phyloP scores from a whole-genome alignment of 2,329 filamentous ascomycete species.

The Knufia fluminis region DNA sequence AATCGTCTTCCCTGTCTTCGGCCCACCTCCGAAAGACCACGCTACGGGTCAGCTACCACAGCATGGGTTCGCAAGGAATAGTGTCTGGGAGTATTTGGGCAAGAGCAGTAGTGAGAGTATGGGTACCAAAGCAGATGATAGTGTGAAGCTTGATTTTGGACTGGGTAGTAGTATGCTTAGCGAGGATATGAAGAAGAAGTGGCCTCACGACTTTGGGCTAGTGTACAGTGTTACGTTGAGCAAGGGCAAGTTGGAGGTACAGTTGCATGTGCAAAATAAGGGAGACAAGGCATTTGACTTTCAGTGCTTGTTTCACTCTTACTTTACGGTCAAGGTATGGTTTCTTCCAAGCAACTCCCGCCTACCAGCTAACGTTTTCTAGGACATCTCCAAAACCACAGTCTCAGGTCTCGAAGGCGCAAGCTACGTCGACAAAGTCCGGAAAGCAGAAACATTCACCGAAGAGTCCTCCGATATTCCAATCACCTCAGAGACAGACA shows the following conservation, averaged over 20 bases:
- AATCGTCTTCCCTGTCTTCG: slow-evolving; percentile 51
- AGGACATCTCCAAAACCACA: slow-evolving; percentile 70
- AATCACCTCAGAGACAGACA: slow-evolving; percentile 74
- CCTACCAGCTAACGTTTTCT: slow-evolving; percentile 15
- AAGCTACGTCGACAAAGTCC: slow-evolving; percentile 75
- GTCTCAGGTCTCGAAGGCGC: slow-evolving; percentile 69
- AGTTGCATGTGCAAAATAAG: slow-evolving; percentile 81
- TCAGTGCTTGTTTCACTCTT: slow-evolving; percentile 85
- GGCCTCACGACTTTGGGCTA: slow-evolving; percentile 80
- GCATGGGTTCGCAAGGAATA: slow-evolving; percentile 88
- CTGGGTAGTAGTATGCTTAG: slow-evolving; percentile 65
- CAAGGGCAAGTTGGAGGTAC: slow-evolving; percentile 65
- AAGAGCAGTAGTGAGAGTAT: slow-evolving; percentile 57
- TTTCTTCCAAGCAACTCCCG: no score
- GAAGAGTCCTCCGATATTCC: slow-evolving; percentile 56
- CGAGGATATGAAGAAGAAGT: slow-evolving; percentile 59
- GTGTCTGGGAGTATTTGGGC: slow-evolving; percentile 87
- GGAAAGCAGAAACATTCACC: slow-evolving; percentile 52
- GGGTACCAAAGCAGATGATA: slow-evolving; percentile 46
- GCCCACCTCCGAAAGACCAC: slow-evolving; percentile 65
- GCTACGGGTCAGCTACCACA: slow-evolving; percentile 74
- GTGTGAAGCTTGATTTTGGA: slow-evolving; percentile 92
- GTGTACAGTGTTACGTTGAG: slow-evolving; percentile 87
- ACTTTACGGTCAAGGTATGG: slow-evolving; percentile 70
- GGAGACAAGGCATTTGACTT: slow-evolving; percentile 76